These are phyloP conservation scores for Tulasnella sp. DNA, from an alignment of 768 basidiomycete species.

Conservation along the genomic window DNA sequence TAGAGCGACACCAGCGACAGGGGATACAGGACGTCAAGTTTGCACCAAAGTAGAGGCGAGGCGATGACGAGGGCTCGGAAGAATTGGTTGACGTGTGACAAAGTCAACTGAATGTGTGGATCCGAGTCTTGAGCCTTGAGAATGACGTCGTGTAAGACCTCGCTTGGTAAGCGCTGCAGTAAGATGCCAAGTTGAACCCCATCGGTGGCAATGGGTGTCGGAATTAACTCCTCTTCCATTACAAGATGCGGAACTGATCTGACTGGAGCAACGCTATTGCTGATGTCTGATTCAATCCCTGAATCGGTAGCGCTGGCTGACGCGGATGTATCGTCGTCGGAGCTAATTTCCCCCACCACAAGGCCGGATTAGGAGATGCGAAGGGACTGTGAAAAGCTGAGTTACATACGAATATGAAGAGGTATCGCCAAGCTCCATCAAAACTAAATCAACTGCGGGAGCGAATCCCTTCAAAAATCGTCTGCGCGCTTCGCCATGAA, in stretches of 20 bases:
- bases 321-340: background rate
- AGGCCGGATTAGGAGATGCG: no score
- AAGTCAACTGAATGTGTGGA: background rate
- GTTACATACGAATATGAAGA: background rate
- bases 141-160: background rate
- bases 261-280: background rate
- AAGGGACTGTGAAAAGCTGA: background rate
- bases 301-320: background rate
- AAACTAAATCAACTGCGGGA: background rate
- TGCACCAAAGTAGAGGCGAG: background rate
- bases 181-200: background rate
- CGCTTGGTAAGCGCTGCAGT: background rate
- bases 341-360: background rate
- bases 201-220: background rate
- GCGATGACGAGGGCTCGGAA: background rate
- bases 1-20: background rate
- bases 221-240: background rate
- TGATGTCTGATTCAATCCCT: background rate
- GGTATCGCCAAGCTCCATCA: background rate
- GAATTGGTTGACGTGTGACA: background rate
- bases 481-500: background rate
- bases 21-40: background rate
- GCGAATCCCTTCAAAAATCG: background rate
- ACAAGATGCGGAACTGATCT: background rate
- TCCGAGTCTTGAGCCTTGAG: background rate